A percentile compares a stretch with the other conserved stretches of the same genome.
Conservation (phyloP, 768 basidiomycete genomes). For the Naematelia encephala region DNA sequence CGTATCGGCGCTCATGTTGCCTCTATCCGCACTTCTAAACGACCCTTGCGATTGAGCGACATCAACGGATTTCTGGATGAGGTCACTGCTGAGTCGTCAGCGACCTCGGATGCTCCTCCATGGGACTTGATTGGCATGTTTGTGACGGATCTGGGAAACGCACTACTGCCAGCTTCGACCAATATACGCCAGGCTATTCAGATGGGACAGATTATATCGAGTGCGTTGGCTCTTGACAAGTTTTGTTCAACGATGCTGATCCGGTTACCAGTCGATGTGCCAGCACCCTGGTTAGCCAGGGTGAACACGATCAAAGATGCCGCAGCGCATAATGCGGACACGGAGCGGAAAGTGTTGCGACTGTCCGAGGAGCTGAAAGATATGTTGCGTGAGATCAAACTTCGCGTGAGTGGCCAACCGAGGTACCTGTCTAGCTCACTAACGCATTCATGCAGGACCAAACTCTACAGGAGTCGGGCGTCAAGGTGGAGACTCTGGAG, state of each 20-base stretch:
- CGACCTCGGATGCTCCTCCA: constrained; percentile 60
- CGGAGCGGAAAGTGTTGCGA: constrained; percentile 79
- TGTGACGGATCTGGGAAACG: constrained; percentile 66
- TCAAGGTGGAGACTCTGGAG: constrained; percentile 95
- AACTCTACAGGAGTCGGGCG: constrained; percentile 75
- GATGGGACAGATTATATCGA: constrained; percentile 63
- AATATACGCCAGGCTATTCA: constrained; percentile 60
- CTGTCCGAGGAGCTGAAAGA: constrained; percentile 87
- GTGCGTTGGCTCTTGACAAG: constrained; percentile 54
- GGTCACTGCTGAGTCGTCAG: constrained; percentile 65
- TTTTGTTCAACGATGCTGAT: background rate
- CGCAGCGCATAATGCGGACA: constrained; percentile 82
- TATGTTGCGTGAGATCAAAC: constrained; percentile 74
- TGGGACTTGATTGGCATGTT: constrained; percentile 76
- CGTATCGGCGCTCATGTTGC: constrained; percentile 79
- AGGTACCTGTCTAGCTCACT: too few species aligned
- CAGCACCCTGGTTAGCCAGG: constrained; percentile 79
- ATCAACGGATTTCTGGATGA: constrained; percentile 71
- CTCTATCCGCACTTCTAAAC: constrained; percentile 73
- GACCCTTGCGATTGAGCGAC: constrained; percentile 69
- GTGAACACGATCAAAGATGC: constrained; percentile 77
- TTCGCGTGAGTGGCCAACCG: constrained; percentile 51
- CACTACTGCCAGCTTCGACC: constrained; percentile 68
- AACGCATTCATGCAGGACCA: constrained; percentile 70
- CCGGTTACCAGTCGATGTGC: constrained; percentile 53